A percentile compares a stretch with the other conserved stretches of the same genome.
phyloP scores from a whole-genome alignment of 352 stramenopile species.

The Pythium folliculosum region DNA sequence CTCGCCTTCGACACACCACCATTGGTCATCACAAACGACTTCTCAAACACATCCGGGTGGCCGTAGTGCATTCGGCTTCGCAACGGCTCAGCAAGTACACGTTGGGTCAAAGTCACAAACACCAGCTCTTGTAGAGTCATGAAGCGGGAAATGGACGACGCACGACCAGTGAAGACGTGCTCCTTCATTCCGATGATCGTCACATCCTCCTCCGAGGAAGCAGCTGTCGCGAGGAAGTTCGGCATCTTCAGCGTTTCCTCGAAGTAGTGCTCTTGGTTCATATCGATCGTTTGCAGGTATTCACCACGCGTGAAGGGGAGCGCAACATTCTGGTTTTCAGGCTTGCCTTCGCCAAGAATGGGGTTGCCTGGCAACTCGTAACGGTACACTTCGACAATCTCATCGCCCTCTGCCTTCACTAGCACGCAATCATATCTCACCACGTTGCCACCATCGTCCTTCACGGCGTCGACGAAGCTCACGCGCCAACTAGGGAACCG shows the following conservation, averaged over 20 bases:
- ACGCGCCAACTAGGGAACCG: conserved; percentile 95
- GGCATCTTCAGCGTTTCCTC: conserved; percentile 91
- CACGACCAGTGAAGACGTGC: conserved; percentile 87
- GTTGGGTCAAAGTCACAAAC: conserved; percentile 88
- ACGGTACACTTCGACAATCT: conserved; percentile 88
- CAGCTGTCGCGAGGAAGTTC: conserved; percentile 83
- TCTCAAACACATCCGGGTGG: conserved; percentile 89
- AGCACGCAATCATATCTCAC: conserved; percentile 81
- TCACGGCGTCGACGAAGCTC: conserved; percentile 87
- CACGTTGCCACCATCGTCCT: conserved; percentile 45
- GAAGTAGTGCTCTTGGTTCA: conserved; percentile 91
- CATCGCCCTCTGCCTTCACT: conserved; percentile 83
- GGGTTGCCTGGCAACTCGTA: conserved; percentile 85
- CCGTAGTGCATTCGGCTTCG: conserved; percentile 86
- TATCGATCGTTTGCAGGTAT: conserved; percentile 89
- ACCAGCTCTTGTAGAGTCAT: conserved; percentile 89
- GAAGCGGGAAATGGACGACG: conserved; percentile 82
- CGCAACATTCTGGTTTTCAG: conserved; percentile 88
- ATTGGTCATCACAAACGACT: conserved; percentile 85
- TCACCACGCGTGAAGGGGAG: conserved; percentile 85
- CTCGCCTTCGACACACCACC: conserved; percentile 88
- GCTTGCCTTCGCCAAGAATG: conserved; percentile 83
- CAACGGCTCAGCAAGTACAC: conserved; percentile 74
- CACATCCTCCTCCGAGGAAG: conserved; percentile 55
- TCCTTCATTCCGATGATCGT: conserved; percentile 90